phyloP scores from a whole-genome alignment of 176 grass and related monocot species.

The Areca catechu region DNA sequence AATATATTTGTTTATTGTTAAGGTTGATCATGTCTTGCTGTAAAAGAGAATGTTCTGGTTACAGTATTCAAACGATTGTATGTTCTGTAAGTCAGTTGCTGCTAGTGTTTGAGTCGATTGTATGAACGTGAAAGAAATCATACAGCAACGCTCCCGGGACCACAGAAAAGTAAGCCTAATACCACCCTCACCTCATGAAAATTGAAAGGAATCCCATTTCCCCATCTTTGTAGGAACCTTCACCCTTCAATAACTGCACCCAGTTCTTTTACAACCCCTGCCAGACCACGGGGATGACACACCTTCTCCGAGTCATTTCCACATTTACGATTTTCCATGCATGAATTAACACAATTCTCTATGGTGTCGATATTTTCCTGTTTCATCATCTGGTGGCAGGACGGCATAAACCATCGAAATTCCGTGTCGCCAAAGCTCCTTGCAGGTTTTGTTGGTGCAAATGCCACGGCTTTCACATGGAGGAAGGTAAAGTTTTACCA shows the following conservation, averaged over 20 bases:
- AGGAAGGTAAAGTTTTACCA: no score
- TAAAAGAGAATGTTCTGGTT: no score
- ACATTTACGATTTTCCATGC: slow-evolving; percentile 24
- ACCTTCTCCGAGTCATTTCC: neutral
- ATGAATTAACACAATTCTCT: slow-evolving; percentile 13
- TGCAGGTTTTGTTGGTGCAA: no score
- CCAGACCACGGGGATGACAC: slow-evolving; percentile 21
- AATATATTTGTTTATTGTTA: no score
- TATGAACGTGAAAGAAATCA: slow-evolving; percentile 16
- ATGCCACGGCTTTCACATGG: no score
- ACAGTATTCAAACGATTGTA: no score
- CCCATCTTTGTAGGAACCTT: slow-evolving; percentile 18
- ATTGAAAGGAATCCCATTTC: neutral
- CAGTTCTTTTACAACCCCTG: slow-evolving; percentile 17
- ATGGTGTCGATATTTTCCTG: slow-evolving; percentile 17
- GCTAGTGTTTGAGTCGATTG: neutral
- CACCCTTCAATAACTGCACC: slow-evolving; percentile 27
- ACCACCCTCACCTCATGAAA: no score
- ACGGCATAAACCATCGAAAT: slow-evolving; percentile 22
- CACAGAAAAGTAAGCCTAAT: slow-evolving; percentile 19
- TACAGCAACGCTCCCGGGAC: slow-evolving; percentile 20
- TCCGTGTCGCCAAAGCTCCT: no score
- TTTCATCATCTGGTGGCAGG: slow-evolving; percentile 22
- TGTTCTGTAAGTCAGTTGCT: slow-evolving; percentile 10
- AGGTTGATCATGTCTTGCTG: no score